phyloP scores from a whole-genome alignment of 139 green algal species.

The Protoeuglena noctilucae region DNA sequence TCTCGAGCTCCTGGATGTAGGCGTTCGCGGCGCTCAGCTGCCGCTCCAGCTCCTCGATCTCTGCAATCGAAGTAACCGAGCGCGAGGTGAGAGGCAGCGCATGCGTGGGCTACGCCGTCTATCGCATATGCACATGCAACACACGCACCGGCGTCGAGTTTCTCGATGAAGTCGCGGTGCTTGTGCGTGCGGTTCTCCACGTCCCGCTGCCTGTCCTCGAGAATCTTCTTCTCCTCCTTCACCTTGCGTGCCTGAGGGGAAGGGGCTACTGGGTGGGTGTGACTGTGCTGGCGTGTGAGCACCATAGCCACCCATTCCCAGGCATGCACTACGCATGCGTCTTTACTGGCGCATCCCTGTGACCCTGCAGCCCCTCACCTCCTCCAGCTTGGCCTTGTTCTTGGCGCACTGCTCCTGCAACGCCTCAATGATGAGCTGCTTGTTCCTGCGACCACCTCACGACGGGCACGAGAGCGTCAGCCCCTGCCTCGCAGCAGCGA shows the following conservation, averaged over 20 bases:
- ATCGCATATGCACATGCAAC: too few species aligned
- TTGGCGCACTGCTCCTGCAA: neutral
- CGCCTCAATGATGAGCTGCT: slow-evolving; percentile 2
- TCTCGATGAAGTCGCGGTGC: too few species aligned
- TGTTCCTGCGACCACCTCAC: too few species aligned
- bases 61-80: too few species aligned
- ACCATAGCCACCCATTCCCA: neutral
- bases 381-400: neutral
- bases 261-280: neutral
- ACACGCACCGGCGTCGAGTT: too few species aligned
- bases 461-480: too few species aligned
- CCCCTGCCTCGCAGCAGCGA: too few species aligned
- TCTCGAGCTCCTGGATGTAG: slow-evolving; percentile 8
- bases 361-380: neutral
- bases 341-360: neutral
- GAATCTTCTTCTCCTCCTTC: slow-evolving; percentile 1
- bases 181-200: neutral
- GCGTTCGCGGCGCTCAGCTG: neutral
- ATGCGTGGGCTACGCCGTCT: too few species aligned
- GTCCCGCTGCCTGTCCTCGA: neutral
- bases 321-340: neutral
- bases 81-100: too few species aligned
- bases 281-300: neutral
- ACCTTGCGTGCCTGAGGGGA: neutral
- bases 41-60: neutral